Evolutionary conservation across 2,329 filamentous ascomycete genomes (phyloP), one percentile per base, ranked within the genome.

Genomic region (Elsinoe fawcettii): DNA sequence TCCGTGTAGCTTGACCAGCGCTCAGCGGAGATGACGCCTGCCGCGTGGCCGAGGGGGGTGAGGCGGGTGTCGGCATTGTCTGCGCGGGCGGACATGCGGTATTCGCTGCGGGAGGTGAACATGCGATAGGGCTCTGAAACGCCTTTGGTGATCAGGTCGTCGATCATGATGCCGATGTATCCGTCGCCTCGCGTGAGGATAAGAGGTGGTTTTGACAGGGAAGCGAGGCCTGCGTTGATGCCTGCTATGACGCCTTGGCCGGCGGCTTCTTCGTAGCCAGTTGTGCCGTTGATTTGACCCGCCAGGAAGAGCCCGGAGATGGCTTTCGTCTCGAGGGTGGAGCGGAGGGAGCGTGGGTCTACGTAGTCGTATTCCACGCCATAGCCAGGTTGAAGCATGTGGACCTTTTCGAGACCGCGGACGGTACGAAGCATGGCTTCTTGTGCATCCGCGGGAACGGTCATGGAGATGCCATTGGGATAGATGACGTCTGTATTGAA

Each of bases 361-460:
- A 99, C 89, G 70, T 99, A 99, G 74, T 97, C 93, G 71, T 99
- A 99, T 70, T 99, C 93, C 1, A 99, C 93, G 6, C 93, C 93
- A 66, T 99, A 99, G 7, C 92, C 93, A 1, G 92, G 87, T 66
- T 97, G 92, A 5, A 95, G 80, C 91, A 99, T 96, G 23, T 78
- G 84, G 3, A 90, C 90, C 59, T 91, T 83, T 67, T 97, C 92
- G 1, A 99, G 79, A 0, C 93, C 93, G n/a, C 75, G 80, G 56
- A 99, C 87, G 0, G 90, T 95, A 57, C 84, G 86, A n/a, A 99
- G 77, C 67, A 95, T 83, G 54, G 85, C 81, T 65, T 88, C 85
- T 70, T 99, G 93, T 0, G 88, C 90, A 58, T 92, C 89, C 0
- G 84, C 85, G 0, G 93, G 93, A 2, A 99, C 85, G 0, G 93